Percentiles rank a stretch among this genome's conserved stretches.
These are phyloP conservation scores for Suillus subalutaceus DNA, from an alignment of 768 basidiomycete species.

Conservation along the genomic window DNA sequence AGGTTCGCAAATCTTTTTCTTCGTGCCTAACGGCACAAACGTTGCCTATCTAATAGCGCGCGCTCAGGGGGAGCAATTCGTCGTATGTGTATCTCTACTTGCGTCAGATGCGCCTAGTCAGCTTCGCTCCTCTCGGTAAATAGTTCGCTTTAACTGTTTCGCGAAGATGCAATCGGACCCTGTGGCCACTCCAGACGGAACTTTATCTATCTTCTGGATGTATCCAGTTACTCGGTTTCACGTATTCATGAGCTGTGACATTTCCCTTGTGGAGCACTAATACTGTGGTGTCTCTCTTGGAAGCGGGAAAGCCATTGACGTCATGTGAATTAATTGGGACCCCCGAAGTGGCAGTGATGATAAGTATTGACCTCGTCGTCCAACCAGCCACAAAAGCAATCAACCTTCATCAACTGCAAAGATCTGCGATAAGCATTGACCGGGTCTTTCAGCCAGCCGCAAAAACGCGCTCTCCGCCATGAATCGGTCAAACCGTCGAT, in stretches of 20 bases:
- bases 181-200: background rate
- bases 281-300: background rate
- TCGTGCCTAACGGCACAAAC: background rate
- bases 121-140: background rate
- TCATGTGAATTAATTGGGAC: background rate
- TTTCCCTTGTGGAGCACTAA: background rate
- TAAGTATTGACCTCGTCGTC: background rate
- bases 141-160: background rate
- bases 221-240: background rate
- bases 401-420: background rate
- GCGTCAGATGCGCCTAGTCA: background rate
- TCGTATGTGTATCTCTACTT: background rate
- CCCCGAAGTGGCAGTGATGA: background rate
- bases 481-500: background rate
- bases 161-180: background rate
- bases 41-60: slow-evolving; percentile 3
- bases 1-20: background rate
- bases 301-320: background rate
- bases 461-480: background rate
- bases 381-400: background rate
- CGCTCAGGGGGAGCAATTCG: background rate
- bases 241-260: background rate
- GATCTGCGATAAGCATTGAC: background rate
- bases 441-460: background rate
- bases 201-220: background rate